Evolutionary conservation across 2,329 filamentous ascomycete species (phyloP).

Genomic region (Phaeosphaeria sp.): DNA sequence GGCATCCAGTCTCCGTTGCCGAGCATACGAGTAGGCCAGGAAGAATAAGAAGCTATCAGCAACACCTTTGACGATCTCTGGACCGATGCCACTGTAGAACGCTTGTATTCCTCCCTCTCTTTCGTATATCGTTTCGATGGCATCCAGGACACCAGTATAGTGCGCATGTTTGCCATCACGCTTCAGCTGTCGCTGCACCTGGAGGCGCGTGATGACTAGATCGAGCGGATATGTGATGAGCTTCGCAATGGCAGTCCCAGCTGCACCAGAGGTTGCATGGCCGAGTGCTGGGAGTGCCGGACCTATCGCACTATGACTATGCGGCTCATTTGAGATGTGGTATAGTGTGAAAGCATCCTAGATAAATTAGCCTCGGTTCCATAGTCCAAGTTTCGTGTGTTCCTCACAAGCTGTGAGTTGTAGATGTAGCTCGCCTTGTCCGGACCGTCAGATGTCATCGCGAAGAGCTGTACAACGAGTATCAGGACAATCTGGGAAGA

Average conservation of each 20-base stretch:
- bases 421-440: constrained; percentile 45
- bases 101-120: constrained; percentile 73
- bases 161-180: constrained; percentile 51
- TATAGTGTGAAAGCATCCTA: constrained; percentile 53
- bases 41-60: constrained; percentile 86
- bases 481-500: background rate
- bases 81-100: constrained; percentile 63
- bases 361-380: constrained; percentile 10
- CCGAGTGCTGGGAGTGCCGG: constrained; percentile 74
- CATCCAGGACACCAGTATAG: constrained; percentile 73
- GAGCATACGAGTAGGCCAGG: constrained; percentile 72
- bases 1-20: constrained; percentile 50
- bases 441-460: constrained; percentile 12
- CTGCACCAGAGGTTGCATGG: constrained; percentile 80
- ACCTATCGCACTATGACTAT: constrained; percentile 33
- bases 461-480: background rate
- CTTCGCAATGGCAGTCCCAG: constrained; percentile 80
- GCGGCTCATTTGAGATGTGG: constrained; percentile 49
- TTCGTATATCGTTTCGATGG: constrained; percentile 71
- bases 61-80: constrained; percentile 55
- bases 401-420: constrained; percentile 53
- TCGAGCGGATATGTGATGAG: constrained; percentile 81
- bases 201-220: constrained; percentile 80
- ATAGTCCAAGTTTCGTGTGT: background rate
- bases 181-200: constrained; percentile 72